A percentile compares a stretch with the other conserved stretches of the same genome.
phyloP scores from a whole-genome alignment of 2,329 filamentous ascomycete species.

The Cladosporium oxysporum region DNA sequence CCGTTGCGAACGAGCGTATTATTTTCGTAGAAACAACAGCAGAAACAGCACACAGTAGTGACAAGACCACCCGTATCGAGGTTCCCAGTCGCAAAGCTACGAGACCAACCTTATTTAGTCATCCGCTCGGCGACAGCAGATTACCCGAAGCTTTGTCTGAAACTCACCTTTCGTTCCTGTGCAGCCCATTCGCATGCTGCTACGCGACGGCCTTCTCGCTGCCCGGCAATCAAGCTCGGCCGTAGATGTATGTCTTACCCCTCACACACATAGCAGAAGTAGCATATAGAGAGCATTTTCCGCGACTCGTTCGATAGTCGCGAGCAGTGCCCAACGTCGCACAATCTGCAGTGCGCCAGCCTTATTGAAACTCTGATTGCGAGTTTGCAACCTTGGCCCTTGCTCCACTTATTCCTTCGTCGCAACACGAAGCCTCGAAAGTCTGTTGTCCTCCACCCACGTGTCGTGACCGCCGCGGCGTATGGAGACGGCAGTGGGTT shows the following conservation, averaged over 20 bases:
- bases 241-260: conserved; percentile 1
- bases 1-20: background rate
- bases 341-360: conserved; percentile 2
- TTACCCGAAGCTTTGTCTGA: conserved; percentile 5
- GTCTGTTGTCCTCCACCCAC: background rate
- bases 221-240: background rate
- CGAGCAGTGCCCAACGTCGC: background rate
- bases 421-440: background rate
- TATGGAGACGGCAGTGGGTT: background rate
- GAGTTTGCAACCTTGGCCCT: background rate
- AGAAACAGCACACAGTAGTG: background rate
- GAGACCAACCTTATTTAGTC: background rate
- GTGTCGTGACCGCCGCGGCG: background rate
- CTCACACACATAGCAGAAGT: background rate
- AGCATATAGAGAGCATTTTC: background rate
- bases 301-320: background rate
- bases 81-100: background rate
- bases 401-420: background rate
- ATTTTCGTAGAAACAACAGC: background rate
- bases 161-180: background rate
- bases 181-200: background rate
- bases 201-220: background rate
- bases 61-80: background rate
- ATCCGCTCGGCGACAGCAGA: background rate
- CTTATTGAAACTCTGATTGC: background rate